These are phyloP conservation scores for Cyberlindnera suaveolens DNA, from an alignment of 805 yeast genomes.

Conservation along the genomic window DNA sequence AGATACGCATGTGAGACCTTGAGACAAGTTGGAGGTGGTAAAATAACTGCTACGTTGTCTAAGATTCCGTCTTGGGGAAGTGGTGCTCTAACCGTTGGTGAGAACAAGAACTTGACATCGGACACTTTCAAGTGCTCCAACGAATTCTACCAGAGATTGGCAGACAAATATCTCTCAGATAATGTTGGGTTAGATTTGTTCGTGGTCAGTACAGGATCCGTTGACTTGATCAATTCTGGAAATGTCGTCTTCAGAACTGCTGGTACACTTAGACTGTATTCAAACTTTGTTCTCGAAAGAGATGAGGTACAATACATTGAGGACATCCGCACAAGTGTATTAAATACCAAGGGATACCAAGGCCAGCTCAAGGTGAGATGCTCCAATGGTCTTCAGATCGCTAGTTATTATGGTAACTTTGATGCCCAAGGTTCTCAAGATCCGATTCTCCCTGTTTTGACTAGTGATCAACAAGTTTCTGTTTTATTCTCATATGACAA, in stretches of 20 bases:
- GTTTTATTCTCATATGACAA: conserved; percentile 76
- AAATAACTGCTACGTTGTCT: conserved; percentile 62
- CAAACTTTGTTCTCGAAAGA: conserved; percentile 56
- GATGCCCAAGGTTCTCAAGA: conserved; percentile 40
- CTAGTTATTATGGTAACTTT: conserved; percentile 61
- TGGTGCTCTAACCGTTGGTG: conserved; percentile 44
- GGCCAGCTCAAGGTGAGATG: conserved; percentile 81
- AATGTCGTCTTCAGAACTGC: conserved; percentile 60
- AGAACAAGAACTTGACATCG: conserved; percentile 34
- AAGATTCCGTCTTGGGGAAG: conserved; percentile 77
- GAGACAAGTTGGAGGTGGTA: conserved; percentile 71
- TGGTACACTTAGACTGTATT: conserved; percentile 61
- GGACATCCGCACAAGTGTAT: conserved; percentile 49
- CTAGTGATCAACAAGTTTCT: conserved; percentile 58
- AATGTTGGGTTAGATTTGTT: conserved; percentile 76
- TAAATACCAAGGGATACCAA: conserved; percentile 60
- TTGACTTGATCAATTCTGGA: conserved; percentile 73
- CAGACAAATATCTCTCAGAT: conserved; percentile 45
- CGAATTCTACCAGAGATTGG: conserved; percentile 54
- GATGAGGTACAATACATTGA: conserved; percentile 65
- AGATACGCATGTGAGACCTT: conserved; percentile 61
- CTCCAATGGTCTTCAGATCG: conserved; percentile 80
- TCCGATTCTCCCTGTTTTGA: conserved; percentile 64
- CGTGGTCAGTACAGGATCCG: conserved; percentile 55
- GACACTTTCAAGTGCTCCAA: conserved; percentile 52